Conservation (phyloP, 371 early-diverging fungal species). For the Rhizopus microsporus region DNA sequence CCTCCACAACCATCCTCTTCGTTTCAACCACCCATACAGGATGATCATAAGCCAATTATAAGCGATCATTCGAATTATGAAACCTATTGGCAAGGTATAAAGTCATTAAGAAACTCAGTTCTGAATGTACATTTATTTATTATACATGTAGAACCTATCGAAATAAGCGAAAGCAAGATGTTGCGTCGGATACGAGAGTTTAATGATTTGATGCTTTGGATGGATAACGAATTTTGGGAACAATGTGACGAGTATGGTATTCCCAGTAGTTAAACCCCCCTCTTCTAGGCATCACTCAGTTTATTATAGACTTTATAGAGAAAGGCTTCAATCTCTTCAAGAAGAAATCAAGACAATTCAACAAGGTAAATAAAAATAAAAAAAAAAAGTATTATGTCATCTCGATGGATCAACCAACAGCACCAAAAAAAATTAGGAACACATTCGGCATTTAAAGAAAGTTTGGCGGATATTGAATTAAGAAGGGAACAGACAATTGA, state of each 20-base stretch:
- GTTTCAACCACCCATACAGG: conserved; percentile 8
- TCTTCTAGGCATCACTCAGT: background rate
- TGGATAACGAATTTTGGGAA: conserved; percentile 36
- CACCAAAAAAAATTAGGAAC: conserved; percentile 22
- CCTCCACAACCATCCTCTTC: conserved; percentile 6
- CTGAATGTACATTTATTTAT: background rate
- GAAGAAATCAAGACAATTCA: conserved; percentile 32
- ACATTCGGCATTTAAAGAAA: conserved; percentile 31
- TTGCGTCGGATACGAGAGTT: conserved; percentile 33
- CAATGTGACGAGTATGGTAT: conserved; percentile 32
- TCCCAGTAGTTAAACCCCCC: too few relatives aligned
- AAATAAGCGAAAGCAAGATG: conserved; percentile 24
- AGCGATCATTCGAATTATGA: conserved; percentile 5
- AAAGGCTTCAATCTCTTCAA: conserved; percentile 29
- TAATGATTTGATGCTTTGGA: conserved; percentile 31
- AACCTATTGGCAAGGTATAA: conserved; percentile 28
- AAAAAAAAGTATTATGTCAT: background rate
- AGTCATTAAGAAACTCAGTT: conserved; percentile 2
- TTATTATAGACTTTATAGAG: conserved; percentile 26
- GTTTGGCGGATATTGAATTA: conserved; percentile 28
- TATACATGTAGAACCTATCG: conserved; percentile 21
- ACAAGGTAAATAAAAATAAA: conserved; percentile 23
- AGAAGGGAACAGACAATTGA: conserved; percentile 29
- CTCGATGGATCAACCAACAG: background rate
- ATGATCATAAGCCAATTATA: conserved; percentile 1